Evolutionary conservation across 306 rosid species (phyloP), one percentile per base, ranked within the genome.

Genomic region (Adenanthera pavonina): DNA sequence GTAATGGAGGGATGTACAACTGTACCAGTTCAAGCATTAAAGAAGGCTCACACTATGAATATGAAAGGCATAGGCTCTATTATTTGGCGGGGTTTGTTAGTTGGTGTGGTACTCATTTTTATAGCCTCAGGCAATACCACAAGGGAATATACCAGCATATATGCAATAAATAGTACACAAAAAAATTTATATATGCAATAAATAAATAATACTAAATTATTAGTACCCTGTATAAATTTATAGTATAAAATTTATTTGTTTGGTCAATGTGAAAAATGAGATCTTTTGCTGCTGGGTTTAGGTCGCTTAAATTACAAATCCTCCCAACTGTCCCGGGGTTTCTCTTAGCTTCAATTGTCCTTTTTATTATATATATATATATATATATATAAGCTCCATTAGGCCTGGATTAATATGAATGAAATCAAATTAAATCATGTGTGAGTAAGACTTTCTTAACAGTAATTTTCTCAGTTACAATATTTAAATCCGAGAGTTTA

Each of bases 11-110:
- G 73, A 19, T 69, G 62, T 83, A 77, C 88, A 88, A 84, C 90
- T 82, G 89, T 87, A 85, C 87, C 92, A 88, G 87, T 91, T 78
- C 86, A 85, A 71, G 86, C 89, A 89, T 85, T 89, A 87, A 88
- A 87, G 83, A 81, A 77, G 73, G 6, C 7, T 36, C 47, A 61
- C 80, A 61, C n/a, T 69, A 36, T 13, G 68, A 60, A 60, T 25
- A 59, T 62, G 86, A 84, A 78, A 57, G 80, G 44, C 11, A 61
- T 72, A 86, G 52, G 48, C 71, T 7, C 6, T 77, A 40, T 80
- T 65, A 47, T 47, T 83, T 8, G 65, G 80, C 75, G 80, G 65
- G 83, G 76, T 74, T 74, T 36, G 78, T 80, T 4, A 15, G 0
- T n/a, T 6, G 69, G 19, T 35, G 20, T 3, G 46, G 69, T 52